Conservation (phyloP, 2,329 filamentous ascomycete species). For the Aureobasidium musti region DNA sequence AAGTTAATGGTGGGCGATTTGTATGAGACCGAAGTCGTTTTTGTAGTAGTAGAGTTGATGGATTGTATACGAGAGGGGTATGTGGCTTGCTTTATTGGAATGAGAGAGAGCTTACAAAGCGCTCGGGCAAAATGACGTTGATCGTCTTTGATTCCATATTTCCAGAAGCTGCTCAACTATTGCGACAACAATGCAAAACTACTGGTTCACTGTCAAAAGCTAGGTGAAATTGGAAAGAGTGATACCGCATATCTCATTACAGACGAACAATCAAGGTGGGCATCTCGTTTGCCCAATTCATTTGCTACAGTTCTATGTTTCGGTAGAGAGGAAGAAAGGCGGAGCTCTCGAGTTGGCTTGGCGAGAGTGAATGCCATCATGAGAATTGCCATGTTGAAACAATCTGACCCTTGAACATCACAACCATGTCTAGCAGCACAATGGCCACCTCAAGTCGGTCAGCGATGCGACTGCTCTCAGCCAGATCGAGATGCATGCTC, state of each 20-base stretch:
- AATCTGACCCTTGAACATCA: not conserved
- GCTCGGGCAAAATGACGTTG: conserved; percentile 13
- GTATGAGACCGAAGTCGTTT: conserved; percentile 10
- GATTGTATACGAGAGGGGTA: not conserved
- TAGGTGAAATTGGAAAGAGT: not conserved
- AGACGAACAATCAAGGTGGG: too few species aligned
- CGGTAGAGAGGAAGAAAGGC: conserved; percentile 2
- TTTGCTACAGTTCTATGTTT: not conserved
- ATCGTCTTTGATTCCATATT: not conserved
- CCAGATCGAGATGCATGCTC: conserved; percentile 28
- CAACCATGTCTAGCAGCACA: conserved; percentile 20
- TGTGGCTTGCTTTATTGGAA: conserved; percentile 19
- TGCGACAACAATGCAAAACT: not conserved
- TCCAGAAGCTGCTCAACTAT: conserved; percentile 9
- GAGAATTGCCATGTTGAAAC: conserved; percentile 2
- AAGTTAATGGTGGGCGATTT: conserved; percentile 60
- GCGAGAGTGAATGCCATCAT: conserved; percentile 12
- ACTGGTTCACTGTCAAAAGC: not conserved
- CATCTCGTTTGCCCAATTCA: not conserved
- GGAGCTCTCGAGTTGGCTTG: conserved; percentile 12
- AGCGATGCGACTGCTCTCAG: conserved; percentile 32
- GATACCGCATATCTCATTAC: too few species aligned
- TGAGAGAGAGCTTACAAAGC: conserved; percentile 23
- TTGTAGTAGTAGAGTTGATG: not conserved
- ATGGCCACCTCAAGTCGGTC: conserved; percentile 29